phyloP scores from a whole-genome alignment of 129 eudicot genomes.

The Rutidosis leptorrhynchoides region DNA sequence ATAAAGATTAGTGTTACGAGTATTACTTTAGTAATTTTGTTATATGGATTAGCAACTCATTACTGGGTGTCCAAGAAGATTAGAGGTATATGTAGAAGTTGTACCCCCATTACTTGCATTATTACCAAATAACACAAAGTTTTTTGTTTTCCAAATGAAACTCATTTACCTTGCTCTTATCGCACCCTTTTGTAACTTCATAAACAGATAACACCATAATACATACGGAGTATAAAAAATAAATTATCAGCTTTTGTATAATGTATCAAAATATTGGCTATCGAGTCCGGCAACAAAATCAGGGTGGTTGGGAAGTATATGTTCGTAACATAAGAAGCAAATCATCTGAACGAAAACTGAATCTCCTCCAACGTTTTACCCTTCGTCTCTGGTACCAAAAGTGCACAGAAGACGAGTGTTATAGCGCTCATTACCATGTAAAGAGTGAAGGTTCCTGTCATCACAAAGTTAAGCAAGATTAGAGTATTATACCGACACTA shows the following conservation, averaged over 20 bases:
- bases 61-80: not conserved
- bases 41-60: not conserved
- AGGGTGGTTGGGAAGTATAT: not conserved
- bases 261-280: not conserved
- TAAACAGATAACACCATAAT: not conserved
- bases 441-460: conserved; percentile 69
- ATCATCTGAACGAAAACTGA: conserved; percentile 77
- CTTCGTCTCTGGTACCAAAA: conserved; percentile 89
- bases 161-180: no score
- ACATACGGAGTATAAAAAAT: not conserved
- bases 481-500: not conserved
- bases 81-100: not conserved
- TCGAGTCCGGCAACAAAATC: not conserved
- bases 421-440: conserved; percentile 56
- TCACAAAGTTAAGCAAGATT: conserved; percentile 5
- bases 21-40: not conserved
- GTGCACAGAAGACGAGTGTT: conserved; percentile 49
- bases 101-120: not conserved
- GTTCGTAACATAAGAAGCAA: not conserved
- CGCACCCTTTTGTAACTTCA: not conserved
- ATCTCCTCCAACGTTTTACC: conserved; percentile 92
- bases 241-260: not conserved
- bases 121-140: not conserved
- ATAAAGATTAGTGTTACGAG: conserved; percentile 5
- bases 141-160: not conserved